phyloP scores from a whole-genome alignment of 2,329 filamentous ascomycete genomes.

The Xylaria sp. region DNA sequence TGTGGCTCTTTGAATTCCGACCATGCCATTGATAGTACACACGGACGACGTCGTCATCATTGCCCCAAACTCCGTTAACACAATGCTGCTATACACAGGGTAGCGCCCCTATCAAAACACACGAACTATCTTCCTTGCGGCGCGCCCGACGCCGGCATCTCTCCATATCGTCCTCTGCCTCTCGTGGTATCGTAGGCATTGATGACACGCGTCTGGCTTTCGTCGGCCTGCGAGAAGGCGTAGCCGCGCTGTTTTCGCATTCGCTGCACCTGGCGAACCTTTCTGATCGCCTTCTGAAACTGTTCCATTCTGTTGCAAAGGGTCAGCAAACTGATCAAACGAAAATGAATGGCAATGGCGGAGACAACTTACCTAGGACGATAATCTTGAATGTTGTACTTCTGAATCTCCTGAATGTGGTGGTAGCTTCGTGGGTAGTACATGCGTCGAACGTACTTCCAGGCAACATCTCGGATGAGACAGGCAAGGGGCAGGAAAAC shows the following conservation, averaged over 20 bases:
- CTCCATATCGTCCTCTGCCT: constrained; percentile 84
- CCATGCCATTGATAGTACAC: constrained; percentile 18
- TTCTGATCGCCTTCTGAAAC: constrained; percentile 98
- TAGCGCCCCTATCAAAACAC: constrained; percentile 8
- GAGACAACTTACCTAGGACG: constrained; percentile 64
- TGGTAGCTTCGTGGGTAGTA: constrained; percentile 94
- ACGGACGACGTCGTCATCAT: constrained; percentile 19
- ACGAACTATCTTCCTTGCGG: constrained; percentile 24
- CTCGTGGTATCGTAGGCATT: constrained; percentile 97
- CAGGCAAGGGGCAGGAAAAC: constrained; percentile 74
- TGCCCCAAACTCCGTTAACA: constrained; percentile 20
- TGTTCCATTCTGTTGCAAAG: constrained; percentile 76
- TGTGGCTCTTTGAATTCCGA: constrained; percentile 3
- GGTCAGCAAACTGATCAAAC: constrained; percentile 18
- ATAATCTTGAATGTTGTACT: constrained; percentile 99
- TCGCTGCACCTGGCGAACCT: constrained; percentile 94
- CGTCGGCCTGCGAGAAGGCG: constrained; percentile 95
- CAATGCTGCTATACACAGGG: constrained; percentile 12
- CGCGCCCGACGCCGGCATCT: constrained; percentile 61
- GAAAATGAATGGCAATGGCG: neutral
- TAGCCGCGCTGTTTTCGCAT: constrained; percentile 99
- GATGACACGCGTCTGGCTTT: constrained; percentile 88
- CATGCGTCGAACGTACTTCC: constrained; percentile 98
- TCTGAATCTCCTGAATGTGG: constrained; percentile 98
- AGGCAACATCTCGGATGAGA: constrained; percentile 80